Conservation (phyloP, 75 land plant species). For the Azolla pinnata region DNA sequence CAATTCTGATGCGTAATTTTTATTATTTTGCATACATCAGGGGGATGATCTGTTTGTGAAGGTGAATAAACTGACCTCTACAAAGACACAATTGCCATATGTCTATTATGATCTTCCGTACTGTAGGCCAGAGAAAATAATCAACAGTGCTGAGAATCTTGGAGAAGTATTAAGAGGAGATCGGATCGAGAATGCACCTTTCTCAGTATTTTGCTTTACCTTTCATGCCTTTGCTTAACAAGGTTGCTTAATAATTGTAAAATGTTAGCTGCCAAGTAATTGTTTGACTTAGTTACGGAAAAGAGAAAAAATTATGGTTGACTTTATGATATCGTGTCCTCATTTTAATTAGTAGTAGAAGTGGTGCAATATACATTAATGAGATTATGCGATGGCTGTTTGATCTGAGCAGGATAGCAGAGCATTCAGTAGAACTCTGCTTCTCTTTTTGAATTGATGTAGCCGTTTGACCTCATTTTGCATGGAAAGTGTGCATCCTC, state of each 20-base stretch:
- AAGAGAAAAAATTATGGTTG: too few relatives aligned
- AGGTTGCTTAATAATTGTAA: neutral
- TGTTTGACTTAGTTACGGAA: too few relatives aligned
- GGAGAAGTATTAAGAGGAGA: constrained; percentile 97
- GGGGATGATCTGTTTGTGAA: constrained; percentile 61
- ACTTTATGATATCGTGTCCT: too few relatives aligned
- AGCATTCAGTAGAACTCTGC: too few relatives aligned
- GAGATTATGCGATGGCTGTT: too few relatives aligned
- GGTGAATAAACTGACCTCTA: constrained; percentile 87
- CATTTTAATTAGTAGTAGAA: too few relatives aligned
- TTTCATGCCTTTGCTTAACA: neutral
- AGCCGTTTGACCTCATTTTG: too few relatives aligned
- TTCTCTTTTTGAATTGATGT: too few relatives aligned
- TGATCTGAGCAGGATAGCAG: too few relatives aligned
- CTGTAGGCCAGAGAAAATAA: constrained; percentile 54
- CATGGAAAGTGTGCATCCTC: too few relatives aligned
- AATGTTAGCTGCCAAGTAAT: neutral
- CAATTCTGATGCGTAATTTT: neutral
- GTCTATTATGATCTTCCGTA: constrained; percentile 81
- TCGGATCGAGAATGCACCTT: constrained; percentile 90
- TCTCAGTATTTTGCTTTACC: constrained; percentile 30
- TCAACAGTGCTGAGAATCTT: constrained; percentile 83
- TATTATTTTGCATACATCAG: constrained; percentile 17
- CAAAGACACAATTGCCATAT: constrained; percentile 87
- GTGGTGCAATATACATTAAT: too few relatives aligned